Conservation (phyloP, 768 basidiomycete species). For the Suillus alpinus region DNA sequence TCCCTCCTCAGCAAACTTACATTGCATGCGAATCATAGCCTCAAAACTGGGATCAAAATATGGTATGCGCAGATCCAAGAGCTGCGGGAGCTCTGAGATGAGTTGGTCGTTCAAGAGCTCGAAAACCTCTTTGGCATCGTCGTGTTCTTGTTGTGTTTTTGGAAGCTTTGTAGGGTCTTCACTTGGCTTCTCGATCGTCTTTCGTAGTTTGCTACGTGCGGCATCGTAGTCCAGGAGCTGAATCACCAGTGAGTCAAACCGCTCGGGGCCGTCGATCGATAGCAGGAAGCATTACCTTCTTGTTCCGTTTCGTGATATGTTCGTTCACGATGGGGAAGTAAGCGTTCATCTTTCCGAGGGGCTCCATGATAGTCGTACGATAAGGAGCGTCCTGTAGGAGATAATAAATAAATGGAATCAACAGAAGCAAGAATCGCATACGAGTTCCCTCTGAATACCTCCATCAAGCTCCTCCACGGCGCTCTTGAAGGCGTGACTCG, state of each 20-base stretch:
- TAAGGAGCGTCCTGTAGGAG: conserved; percentile 80
- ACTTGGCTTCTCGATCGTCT: conserved; percentile 86
- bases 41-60: conserved; percentile 99
- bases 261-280: too few relatives aligned
- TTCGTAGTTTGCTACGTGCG: conserved; percentile 85
- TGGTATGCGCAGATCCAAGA: conserved; percentile 93
- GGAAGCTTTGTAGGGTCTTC: conserved; percentile 93
- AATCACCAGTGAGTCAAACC: neutral
- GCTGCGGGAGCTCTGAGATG: conserved; percentile 83
- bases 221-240: conserved; percentile 96
- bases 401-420: conserved; percentile 3
- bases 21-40: conserved; percentile 97
- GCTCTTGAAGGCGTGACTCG: conserved; percentile 92
- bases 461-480: conserved; percentile 92
- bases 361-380: conserved; percentile 92
- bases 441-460: conserved; percentile 80
- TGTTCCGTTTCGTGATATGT: conserved; percentile 90
- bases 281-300: conserved; percentile 63
- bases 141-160: conserved; percentile 91
- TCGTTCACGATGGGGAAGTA: conserved; percentile 95
- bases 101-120: conserved; percentile 91
- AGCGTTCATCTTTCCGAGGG: conserved; percentile 93
- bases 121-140: conserved; percentile 93
- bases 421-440: conserved; percentile 36
- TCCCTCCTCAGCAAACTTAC: conserved; percentile 96